These are phyloP conservation scores for Cutaneotrichosporon cyanovorans DNA, from an alignment of 1,284 basidiomycete species.

Conservation along the genomic window DNA sequence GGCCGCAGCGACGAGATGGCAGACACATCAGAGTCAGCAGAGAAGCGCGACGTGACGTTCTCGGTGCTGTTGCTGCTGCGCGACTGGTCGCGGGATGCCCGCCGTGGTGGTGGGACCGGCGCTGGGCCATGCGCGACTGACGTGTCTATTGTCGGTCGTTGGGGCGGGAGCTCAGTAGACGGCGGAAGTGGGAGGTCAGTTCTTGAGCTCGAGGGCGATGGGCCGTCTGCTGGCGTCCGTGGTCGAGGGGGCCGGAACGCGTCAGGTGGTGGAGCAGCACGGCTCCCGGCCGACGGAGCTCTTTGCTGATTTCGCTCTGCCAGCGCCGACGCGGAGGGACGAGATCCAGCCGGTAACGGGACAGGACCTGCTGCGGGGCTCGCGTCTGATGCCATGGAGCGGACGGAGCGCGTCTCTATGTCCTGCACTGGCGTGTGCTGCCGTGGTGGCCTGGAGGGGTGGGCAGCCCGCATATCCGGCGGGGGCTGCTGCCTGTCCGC, in stretches of 20 bases:
- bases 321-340: constrained; percentile 18
- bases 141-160: too few species aligned
- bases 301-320: constrained; percentile 22
- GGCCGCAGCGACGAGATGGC: constrained; percentile 1
- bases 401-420: background rate
- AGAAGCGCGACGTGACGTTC: constrained; percentile 31
- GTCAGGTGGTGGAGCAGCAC: constrained; percentile 39
- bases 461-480: background rate
- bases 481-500: constrained; percentile 23
- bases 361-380: constrained; percentile 7
- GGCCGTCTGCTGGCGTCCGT: constrained; percentile 1
- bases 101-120: too few species aligned
- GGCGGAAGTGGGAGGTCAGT: too few species aligned
- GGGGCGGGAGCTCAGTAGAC: too few species aligned
- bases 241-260: constrained; percentile 42
- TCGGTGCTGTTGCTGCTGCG: constrained; percentile 23
- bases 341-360: too few species aligned
- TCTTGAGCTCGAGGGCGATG: too few species aligned
- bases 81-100: constrained; percentile 20
- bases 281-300: background rate
- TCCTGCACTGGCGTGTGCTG: background rate
- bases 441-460: background rate
- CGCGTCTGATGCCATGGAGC: constrained; percentile 3
- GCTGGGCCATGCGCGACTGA: too few species aligned
- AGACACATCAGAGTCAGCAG: constrained; percentile 34